Base-by-base conservation (phyloP, 208 protist genomes). In the Crithidia expoeki region DNA sequence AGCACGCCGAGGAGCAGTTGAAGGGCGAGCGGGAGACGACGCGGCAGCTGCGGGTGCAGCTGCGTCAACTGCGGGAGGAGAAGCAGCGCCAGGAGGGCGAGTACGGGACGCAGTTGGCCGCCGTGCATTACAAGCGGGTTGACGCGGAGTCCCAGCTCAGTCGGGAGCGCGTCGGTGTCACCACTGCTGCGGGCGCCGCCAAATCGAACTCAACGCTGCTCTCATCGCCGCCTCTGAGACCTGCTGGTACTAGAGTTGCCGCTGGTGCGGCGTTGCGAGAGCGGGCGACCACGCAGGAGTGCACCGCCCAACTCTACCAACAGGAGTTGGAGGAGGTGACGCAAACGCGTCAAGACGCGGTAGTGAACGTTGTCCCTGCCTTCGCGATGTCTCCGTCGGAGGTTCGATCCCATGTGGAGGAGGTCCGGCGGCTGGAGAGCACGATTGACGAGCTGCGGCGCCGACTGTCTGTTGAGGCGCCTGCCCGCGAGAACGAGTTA, bases 391-490 rank as follows among this genome's bases (percentile, higher is more conserved):
- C 62, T 34, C 71, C 71, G 32, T 44, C 47, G 0, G 62, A 76
- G 38, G 47, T 88, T 44, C 80, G 79, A 33, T 50, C 69, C 17
- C 76, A 90, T 64, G 81, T 86, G 11, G 58, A 65, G n/a, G 68
- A 69, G 28, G 75, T 91, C 36, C 62, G 76, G 14, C 78, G 84
- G 2, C 74, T 89, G 21, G 91, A 96, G 73, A 49, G 32, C 12
- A 57, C 84, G 12, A 86, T 92, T 56, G 86, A 96, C 50, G 75
- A 68, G 10, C 83, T 94, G 68, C 80, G 74, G 17, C 74, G 79
- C 21, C 81, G 90, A 66, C 46, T 93, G 21, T 63, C 64, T 17
- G 85, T 94, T 19, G 82, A 83, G 2, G 77, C 66, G n/a, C 76
- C 84, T 19, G 68, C 46, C 16, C 47, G 71, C 42, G 63, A 91